phyloP scores from a whole-genome alignment of 1,284 basidiomycete genomes.

The Cryptococcus floricola region DNA sequence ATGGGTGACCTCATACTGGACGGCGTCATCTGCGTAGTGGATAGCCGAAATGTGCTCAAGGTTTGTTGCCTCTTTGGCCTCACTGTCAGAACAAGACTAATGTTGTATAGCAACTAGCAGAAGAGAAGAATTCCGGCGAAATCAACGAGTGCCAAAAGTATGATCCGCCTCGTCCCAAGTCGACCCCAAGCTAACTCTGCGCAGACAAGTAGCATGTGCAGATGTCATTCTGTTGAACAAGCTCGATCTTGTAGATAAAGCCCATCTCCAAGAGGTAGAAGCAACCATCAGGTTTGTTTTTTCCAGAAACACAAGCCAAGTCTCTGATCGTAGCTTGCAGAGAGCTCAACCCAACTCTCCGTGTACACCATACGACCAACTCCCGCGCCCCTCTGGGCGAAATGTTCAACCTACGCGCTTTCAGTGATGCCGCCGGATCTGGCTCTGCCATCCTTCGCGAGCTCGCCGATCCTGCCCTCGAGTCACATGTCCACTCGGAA shows the following conservation, averaged over 20 bases:
- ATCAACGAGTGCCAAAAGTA: conserved; percentile 74
- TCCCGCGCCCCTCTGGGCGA: conserved; percentile 63
- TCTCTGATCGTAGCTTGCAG: conserved; percentile 28
- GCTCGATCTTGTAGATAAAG: conserved; percentile 62
- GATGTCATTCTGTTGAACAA: conserved; percentile 91
- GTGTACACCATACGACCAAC: conserved; percentile 65
- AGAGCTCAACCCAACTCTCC: conserved; percentile 70
- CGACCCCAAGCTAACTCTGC: neutral
- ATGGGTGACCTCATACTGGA: conserved; percentile 74
- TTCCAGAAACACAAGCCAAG: neutral
- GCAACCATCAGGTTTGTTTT: conserved; percentile 52
- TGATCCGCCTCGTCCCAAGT: conserved; percentile 13
- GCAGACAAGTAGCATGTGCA: conserved; percentile 83
- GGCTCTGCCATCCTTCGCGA: neutral
- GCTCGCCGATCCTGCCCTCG: conserved; percentile 10
- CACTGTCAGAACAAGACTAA: neutral
- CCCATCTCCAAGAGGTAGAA: conserved; percentile 53
- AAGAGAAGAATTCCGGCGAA: conserved; percentile 62
- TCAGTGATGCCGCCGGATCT: conserved; percentile 47
- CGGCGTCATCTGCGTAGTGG: conserved; percentile 85
- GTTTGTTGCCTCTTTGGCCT: conserved; percentile 49
- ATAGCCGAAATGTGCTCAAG: conserved; percentile 75
- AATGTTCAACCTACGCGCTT: conserved; percentile 77
- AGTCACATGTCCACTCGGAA: conserved; percentile 37
- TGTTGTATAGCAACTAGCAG: conserved; percentile 68